phyloP scores from a whole-genome alignment of 768 basidiomycete species.

The Termitomyces titanicus region DNA sequence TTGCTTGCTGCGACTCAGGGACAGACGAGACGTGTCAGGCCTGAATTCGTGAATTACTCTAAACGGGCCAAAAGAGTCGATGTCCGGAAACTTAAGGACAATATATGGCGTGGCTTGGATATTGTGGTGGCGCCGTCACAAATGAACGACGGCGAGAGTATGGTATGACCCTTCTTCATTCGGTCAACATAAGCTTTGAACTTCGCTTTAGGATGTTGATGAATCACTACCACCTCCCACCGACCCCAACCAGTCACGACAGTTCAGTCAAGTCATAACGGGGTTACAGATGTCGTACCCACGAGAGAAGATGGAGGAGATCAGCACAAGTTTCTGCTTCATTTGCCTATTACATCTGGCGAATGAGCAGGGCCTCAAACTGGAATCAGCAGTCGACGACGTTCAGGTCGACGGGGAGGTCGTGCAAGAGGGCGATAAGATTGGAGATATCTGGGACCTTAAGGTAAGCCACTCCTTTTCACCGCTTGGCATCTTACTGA shows the following conservation, averaged over 20 bases:
- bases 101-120: constrained; percentile 92
- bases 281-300: constrained; percentile 83
- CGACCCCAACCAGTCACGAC: constrained; percentile 61
- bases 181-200: not conserved
- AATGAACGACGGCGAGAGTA: constrained; percentile 41
- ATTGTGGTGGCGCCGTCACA: constrained; percentile 55
- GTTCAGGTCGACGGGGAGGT: constrained; percentile 31
- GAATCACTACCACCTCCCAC: constrained; percentile 41
- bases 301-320: constrained; percentile 92
- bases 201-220: constrained; percentile 48
- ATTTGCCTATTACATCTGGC: constrained; percentile 96
- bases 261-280: constrained; percentile 79
- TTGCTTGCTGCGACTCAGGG: constrained; percentile 78
- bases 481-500: constrained; percentile 1
- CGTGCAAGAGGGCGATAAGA: constrained; percentile 35
- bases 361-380: constrained; percentile 91
- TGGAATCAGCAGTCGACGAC: constrained; percentile 49
- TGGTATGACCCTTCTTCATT: constrained; percentile 38
- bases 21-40: constrained; percentile 73
- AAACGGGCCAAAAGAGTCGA: constrained; percentile 96
- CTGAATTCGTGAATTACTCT: constrained; percentile 90
- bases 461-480: constrained; percentile 44
- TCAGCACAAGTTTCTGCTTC: constrained; percentile 99
- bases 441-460: constrained; percentile 73
- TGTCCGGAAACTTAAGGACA: constrained; percentile 94